phyloP scores from a whole-genome alignment of 139 green algal genomes.

The Coelastrella sp. region DNA sequence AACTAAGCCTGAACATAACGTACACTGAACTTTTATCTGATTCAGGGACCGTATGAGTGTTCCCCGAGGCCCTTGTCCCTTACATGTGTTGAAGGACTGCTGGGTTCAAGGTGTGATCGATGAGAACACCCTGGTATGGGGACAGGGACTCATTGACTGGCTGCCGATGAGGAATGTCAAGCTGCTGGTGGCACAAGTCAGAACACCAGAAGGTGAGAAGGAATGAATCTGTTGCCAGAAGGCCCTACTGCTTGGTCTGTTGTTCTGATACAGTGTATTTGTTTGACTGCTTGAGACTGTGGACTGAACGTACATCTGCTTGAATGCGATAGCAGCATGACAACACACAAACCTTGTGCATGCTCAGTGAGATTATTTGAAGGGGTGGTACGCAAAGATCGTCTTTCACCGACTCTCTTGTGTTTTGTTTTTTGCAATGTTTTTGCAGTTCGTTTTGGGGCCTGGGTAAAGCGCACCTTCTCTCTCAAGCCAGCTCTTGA shows the following conservation, averaged over 20 bases:
- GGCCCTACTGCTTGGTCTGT: background rate
- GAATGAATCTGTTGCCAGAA: background rate
- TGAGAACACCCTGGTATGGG: conserved; percentile 95
- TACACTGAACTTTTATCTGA: background rate
- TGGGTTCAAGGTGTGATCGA: conserved; percentile 92
- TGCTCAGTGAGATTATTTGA: too few relatives aligned
- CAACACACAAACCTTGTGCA: too few relatives aligned
- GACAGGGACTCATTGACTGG: conserved; percentile 91
- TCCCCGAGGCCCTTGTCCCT: conserved; percentile 85
- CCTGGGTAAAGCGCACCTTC: conserved; percentile 78
- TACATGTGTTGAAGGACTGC: conserved; percentile 83
- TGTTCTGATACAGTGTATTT: background rate
- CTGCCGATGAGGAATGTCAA: conserved; percentile 90
- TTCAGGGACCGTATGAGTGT: conserved; percentile 66
- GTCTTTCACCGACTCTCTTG: too few relatives aligned
- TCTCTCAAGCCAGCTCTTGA: conserved; percentile 74
- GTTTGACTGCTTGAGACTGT: too few relatives aligned
- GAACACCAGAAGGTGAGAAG: conserved; percentile 85
- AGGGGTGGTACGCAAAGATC: too few relatives aligned
- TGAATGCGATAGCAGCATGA: too few relatives aligned
- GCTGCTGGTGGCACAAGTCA: conserved; percentile 88
- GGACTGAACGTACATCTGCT: too few relatives aligned
- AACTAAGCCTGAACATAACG: too few relatives aligned
- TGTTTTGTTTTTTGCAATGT: too few relatives aligned
- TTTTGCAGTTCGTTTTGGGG: conserved; percentile 67